These are phyloP conservation scores for Entomortierella beljakovae DNA, from an alignment of 192 early-diverging fungal genomes.

Conservation along the genomic window DNA sequence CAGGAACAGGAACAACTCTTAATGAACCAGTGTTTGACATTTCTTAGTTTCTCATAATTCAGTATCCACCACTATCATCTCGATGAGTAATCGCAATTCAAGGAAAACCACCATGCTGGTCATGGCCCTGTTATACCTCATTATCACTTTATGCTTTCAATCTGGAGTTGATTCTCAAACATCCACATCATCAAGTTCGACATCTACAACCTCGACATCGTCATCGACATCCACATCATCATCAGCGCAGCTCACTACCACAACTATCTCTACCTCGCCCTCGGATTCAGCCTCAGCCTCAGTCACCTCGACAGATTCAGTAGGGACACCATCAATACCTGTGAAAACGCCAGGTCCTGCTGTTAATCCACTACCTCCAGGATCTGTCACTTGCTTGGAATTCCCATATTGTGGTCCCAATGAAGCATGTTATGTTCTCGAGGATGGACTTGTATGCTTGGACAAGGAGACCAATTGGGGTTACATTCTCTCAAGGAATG, in stretches of 20 bases:
- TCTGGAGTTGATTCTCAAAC: slow-evolving; percentile 4
- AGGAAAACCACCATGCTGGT: slow-evolving; percentile 19
- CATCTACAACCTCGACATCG: neutral
- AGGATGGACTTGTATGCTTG: slow-evolving; percentile 39
- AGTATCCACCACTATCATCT: neutral
- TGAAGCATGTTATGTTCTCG: slow-evolving; percentile 44
- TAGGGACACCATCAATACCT: neutral
- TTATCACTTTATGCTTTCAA: neutral
- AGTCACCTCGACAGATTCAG: neutral
- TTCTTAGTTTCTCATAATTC: neutral
- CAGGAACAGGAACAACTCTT: no score
- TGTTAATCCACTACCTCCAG: slow-evolving; percentile 19
- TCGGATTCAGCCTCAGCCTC: neutral
- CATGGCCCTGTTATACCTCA: slow-evolving; percentile 13
- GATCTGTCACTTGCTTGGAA: slow-evolving; percentile 22
- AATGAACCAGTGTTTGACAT: no score
- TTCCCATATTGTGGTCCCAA: slow-evolving; percentile 9
- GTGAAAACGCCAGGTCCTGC: slow-evolving; percentile 20
- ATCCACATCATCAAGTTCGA: neutral
- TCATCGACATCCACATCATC: neutral
- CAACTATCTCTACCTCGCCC: neutral
- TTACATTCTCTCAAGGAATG: slow-evolving; percentile 37
- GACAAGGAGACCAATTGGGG: slow-evolving; percentile 33
- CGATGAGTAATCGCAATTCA: neutral
- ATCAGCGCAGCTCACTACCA: neutral